phyloP scores from a whole-genome alignment of 345 rosid species.

The Clausena lansium region DNA sequence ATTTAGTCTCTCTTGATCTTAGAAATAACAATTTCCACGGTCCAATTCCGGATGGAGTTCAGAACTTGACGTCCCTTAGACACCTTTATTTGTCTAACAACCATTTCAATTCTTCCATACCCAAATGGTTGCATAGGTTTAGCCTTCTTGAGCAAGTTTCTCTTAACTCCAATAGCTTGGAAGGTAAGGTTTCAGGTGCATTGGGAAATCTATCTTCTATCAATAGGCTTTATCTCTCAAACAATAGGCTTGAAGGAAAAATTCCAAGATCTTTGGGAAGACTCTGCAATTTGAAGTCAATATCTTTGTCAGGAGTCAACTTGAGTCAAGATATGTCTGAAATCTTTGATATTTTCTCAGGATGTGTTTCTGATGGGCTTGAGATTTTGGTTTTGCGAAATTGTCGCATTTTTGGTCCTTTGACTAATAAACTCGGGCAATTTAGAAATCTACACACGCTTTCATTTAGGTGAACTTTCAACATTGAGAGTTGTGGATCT shows the following conservation, averaged over 20 bases:
- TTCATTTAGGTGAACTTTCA: neutral
- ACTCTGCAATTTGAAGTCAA: slow-evolving; percentile 6
- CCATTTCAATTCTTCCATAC: slow-evolving; percentile 5
- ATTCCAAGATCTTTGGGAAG: slow-evolving; percentile 1
- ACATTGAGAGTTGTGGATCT: neutral
- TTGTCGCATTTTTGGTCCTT: neutral
- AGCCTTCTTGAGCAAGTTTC: slow-evolving; percentile 4
- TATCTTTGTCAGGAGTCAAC: neutral
- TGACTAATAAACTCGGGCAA: neutral
- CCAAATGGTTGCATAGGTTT: slow-evolving; percentile 4
- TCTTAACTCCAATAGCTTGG: neutral
- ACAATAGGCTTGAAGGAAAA: neutral
- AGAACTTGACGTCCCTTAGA: slow-evolving; percentile 8
- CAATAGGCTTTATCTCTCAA: neutral
- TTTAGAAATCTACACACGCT: neutral
- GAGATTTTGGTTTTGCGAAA: neutral
- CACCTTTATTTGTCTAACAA: neutral
- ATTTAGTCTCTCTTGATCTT: neutral
- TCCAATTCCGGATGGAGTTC: neutral
- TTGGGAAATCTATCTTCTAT: slow-evolving; percentile 24
- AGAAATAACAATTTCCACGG: neutral
- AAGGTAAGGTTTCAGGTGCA: slow-evolving; percentile 8
- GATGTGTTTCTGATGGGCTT: neutral
- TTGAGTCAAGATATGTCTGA: neutral
- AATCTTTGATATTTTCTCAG: neutral